Evolutionary conservation across 148 eudicot genomes (phyloP), one percentile per base, ranked within the genome.

Genomic region (Vaccinium darrowii): DNA sequence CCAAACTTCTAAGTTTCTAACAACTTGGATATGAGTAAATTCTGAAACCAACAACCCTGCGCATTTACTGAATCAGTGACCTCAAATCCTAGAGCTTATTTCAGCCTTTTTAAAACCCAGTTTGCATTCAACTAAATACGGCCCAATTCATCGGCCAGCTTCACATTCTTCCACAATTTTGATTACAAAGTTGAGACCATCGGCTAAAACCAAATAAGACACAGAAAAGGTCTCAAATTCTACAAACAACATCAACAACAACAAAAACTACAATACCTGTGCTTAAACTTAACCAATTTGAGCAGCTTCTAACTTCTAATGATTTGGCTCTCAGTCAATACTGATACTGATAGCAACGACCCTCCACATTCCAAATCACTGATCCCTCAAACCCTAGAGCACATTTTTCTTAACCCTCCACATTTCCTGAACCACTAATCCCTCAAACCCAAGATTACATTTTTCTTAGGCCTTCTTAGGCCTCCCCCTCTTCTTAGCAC

Each of bases 401-500:
- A 65, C 30, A 65, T 65, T 65, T 23, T 65, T 25, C 14, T 65
- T 25, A 65, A 65, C 33, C 71, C 71, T 23, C 71, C 71, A 65
- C 30, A 65, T 6, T 65, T 23, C 3, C 30, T 65, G 71, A 65
- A 65, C 23, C 30, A 23, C 71, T 13, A 5, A 18, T 14, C 18
- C 36, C 74, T 27, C 39, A 27, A 39, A 53, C 10, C 50, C 54
- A 36, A 5, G 78, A 69, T 51, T 67, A 23, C 39, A 81, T 86
- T 86, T 83, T 88, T 90, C 86, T 88, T 90, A 13, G 93, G 92
- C 88, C 93, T 88, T 90, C 86, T 88, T 90, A 13, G 93, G 93
- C 88, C 93, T 88, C 23, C 93, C 93, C 87, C 92, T 90, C 84
- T 88, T 90, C 84, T 62, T 53, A 16, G 62, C n/a, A n/a, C 11